Conservation (phyloP, 2,329 filamentous ascomycete genomes). For the Sclerotinia subarctica region DNA sequence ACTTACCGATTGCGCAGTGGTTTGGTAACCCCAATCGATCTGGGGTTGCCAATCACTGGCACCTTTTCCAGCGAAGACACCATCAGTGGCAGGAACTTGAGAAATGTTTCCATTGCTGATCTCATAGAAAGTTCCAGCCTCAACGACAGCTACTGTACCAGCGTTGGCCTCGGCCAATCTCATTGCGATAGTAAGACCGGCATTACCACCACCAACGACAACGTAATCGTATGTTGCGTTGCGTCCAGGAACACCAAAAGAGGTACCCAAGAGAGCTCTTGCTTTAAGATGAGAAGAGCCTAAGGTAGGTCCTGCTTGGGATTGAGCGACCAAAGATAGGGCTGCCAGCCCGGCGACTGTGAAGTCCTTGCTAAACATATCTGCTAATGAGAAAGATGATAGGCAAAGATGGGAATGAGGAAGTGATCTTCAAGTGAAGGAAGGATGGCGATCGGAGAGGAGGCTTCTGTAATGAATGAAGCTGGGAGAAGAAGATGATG, state of each 20-base stretch:
- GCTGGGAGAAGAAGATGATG: background rate
- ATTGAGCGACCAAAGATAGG: slow-evolving; percentile 15
- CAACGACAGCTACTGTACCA: slow-evolving; percentile 21
- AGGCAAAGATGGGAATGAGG: background rate
- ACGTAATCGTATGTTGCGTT: slow-evolving; percentile 24
- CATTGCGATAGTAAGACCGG: slow-evolving; percentile 21
- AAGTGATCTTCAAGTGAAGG: background rate
- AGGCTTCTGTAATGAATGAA: background rate
- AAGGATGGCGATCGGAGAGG: background rate
- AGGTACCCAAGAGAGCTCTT: slow-evolving; percentile 15
- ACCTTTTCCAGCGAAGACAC: slow-evolving; percentile 9
- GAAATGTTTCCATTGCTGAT: slow-evolving; percentile 21
- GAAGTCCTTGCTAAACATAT: slow-evolving; percentile 20
- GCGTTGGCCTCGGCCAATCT: slow-evolving; percentile 5
- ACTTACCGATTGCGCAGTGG: slow-evolving; percentile 32
- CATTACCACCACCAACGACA: slow-evolving; percentile 22
- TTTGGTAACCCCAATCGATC: slow-evolving; percentile 37
- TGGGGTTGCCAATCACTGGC: slow-evolving; percentile 23
- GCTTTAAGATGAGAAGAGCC: slow-evolving; percentile 12
- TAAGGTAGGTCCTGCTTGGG: slow-evolving; percentile 1
- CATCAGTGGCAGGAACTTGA: slow-evolving; percentile 14
- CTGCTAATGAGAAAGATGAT: background rate
- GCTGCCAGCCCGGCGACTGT: slow-evolving; percentile 10
- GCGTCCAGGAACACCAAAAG: slow-evolving; percentile 19
- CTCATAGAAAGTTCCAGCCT: slow-evolving; percentile 22